phyloP scores from a whole-genome alignment of 257 asterid species.

The Salvia rosmarinus region DNA sequence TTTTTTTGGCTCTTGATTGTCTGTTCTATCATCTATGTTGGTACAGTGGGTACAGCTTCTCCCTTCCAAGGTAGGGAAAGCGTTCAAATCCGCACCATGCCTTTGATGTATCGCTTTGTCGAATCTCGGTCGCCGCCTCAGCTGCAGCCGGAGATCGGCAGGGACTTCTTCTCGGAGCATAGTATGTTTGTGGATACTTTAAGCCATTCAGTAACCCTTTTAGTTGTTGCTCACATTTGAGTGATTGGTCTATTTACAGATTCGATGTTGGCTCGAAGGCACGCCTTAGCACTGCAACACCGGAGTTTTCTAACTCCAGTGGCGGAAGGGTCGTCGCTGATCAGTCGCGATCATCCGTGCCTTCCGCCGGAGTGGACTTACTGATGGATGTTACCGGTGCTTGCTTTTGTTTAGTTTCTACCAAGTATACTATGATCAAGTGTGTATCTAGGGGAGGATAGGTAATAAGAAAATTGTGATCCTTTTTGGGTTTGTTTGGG shows the following conservation, averaged over 20 bases:
- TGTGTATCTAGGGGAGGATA: conserved; percentile 24
- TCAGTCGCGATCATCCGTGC: conserved; percentile 30
- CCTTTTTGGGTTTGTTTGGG: not conserved
- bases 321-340: conserved; percentile 17
- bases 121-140: conserved; percentile 21
- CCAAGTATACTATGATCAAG: conserved; percentile 26
- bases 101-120: not conserved
- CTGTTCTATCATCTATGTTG: conserved; percentile 3
- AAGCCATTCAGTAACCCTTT: not conserved
- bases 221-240: not conserved
- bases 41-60: conserved; percentile 34
- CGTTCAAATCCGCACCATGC: conserved; percentile 18
- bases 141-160: conserved; percentile 20
- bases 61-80: conserved; percentile 29
- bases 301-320: conserved; percentile 10
- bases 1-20: not conserved
- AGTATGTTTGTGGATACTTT: conserved; percentile 32
- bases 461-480: not conserved
- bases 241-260: conserved; percentile 34
- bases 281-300: conserved; percentile 37
- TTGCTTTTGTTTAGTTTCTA: conserved; percentile 21
- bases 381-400: conserved; percentile 26
- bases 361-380: conserved; percentile 46
- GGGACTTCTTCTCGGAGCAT: conserved; percentile 27
- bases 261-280: conserved; percentile 46